Base-by-base conservation (phyloP, 768 basidiomycete genomes). In the Auriscalpium orientale region DNA sequence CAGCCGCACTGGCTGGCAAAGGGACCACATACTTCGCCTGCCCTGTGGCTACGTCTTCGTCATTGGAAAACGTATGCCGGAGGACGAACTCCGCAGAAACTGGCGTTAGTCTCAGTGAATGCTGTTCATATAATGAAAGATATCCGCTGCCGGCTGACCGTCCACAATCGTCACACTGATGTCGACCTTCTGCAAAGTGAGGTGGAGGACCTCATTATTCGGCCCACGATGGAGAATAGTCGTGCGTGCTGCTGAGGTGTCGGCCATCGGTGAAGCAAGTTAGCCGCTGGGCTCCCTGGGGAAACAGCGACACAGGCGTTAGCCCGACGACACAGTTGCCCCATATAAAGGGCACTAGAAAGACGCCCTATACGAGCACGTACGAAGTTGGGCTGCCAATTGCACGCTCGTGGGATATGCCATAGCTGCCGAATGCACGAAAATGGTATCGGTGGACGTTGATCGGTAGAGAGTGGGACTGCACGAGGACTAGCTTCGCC, bases 21-120 rank as follows among this genome's bases (percentile, higher is more conserved):
- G 83, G 82, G 58, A 85, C 85, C 40, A 75, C 71, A 64, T 83
- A 85, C 35, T 77, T 72, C 33, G 76, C 77, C 48, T 73, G 68
- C 44, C 66, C 64, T 0, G 80, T 82, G 12, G 54, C 47, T 12
- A 7, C 15, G 8, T 16, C 46, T 15, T 15, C 10, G 11, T 20
- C 21, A 28, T 55, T 55, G 6, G 37, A 16, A 38, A 55, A 55
- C n/a, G 44, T 28, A 28, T 55, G 54, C 7, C 47, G 15, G 8
- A 55, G 47, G 10, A 43, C 33, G 35, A 55, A 13, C 10, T 49
- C 47, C 12, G 54, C 54, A 21, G 47, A 55, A 3, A 55, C 54
- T 55, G 4, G 2, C 5, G 47, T 49, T 4, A n/a, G 12, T 33
- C 13, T 13, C 10, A 15, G 15, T 54, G 15, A 15, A 18, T n/a